Conservation (phyloP, 192 early-diverging fungal species). For the Chytriomyces sp. region DNA sequence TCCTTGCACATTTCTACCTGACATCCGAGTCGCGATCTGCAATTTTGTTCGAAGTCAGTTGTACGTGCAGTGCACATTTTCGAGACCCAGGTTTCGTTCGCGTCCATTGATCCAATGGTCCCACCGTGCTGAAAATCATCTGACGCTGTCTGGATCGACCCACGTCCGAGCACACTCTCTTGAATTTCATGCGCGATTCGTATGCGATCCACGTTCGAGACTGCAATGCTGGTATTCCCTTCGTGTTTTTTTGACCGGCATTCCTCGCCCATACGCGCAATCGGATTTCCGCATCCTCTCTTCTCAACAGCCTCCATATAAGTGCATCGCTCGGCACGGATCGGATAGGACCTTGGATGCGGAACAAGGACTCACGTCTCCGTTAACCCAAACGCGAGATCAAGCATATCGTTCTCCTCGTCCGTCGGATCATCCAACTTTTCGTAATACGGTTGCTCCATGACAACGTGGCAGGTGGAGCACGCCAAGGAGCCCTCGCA, state of each 20-base stretch:
- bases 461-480: conserved; percentile 91
- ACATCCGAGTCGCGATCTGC: conserved; percentile 88
- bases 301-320: too few species aligned
- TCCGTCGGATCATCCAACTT: conserved; percentile 90
- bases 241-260: too few species aligned
- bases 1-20: conserved; percentile 85
- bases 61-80: too few species aligned
- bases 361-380: conserved; percentile 71
- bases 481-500: conserved; percentile 95
- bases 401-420: conserved; percentile 98
- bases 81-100: background rate
- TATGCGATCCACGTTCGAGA: too few species aligned
- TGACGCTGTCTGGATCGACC: background rate
- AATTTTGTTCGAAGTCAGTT: background rate
- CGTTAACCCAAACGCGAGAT: conserved; percentile 93
- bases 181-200: too few species aligned
- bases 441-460: conserved; percentile 78
- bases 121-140: too few species aligned
- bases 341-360: background rate
- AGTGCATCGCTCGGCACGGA: too few species aligned
- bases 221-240: too few species aligned
- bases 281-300: too few species aligned
- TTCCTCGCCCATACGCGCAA: too few species aligned
- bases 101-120: background rate
- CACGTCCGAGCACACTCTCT: too few species aligned